These are phyloP conservation scores for Ophiostoma perfectum DNA, from an alignment of 2,329 filamentous ascomycete species.

Conservation along the genomic window DNA sequence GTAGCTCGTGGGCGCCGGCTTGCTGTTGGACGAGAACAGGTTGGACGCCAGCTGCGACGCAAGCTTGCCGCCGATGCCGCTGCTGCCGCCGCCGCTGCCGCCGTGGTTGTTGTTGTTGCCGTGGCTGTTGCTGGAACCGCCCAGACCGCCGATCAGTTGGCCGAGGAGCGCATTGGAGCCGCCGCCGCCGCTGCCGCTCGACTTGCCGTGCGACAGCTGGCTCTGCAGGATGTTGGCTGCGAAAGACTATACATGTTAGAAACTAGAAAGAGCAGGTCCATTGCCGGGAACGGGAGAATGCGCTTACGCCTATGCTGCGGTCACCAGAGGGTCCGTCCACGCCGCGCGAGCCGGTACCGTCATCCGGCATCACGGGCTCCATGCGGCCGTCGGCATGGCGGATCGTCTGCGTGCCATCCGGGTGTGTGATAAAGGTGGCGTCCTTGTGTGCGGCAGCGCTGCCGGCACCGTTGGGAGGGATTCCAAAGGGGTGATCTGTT, in stretches of 20 bases:
- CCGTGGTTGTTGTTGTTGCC: conserved; percentile 23
- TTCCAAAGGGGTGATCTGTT: conserved; percentile 58
- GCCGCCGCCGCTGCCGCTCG: conserved; percentile 33
- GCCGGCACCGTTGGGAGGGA: conserved; percentile 33
- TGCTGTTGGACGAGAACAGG: conserved; percentile 47
- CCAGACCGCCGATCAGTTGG: conserved; percentile 43
- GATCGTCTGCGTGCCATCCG: conserved; percentile 57
- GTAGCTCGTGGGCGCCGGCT: conserved; percentile 46
- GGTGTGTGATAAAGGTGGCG: conserved; percentile 54
- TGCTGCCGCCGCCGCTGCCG: conserved; percentile 22
- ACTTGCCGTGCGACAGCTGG: conserved; percentile 40
- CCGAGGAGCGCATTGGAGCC: conserved; percentile 42
- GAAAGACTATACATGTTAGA: conserved; percentile 42
- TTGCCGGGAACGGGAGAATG: too few species aligned
- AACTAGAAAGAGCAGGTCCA: too few species aligned
- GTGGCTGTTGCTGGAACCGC: conserved; percentile 31
- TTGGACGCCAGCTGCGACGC: conserved; percentile 53
- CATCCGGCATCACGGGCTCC: conserved; percentile 51
- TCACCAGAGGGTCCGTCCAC: conserved; percentile 39
- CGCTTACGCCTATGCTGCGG: conserved; percentile 59
- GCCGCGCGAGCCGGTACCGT: conserved; percentile 40
- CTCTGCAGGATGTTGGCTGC: conserved; percentile 53
- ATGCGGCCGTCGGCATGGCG: conserved; percentile 56
- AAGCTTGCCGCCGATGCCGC: conserved; percentile 46
- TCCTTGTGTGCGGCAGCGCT: conserved; percentile 24